Evolutionary conservation across 192 early-diverging fungal species (phyloP), one percentile per base, ranked within the genome.

Genomic region (Dissophora globulifera): DNA sequence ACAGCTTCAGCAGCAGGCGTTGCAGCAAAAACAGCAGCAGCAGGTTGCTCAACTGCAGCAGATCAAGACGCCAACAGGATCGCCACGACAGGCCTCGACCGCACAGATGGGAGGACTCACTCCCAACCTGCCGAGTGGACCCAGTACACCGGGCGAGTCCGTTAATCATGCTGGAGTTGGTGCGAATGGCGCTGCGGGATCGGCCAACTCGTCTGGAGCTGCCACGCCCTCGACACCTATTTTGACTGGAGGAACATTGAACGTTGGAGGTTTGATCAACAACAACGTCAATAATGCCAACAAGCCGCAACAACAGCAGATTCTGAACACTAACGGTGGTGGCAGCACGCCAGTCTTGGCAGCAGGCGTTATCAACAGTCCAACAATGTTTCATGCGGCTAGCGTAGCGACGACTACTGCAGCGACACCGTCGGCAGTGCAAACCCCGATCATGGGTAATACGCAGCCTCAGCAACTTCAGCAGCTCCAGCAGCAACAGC

Each of bases 71-170:
- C 72, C 72, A 1, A 67, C 72, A 8, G 72, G 72, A 55, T 76
- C 72, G 20, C 76, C 76, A 22, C 76, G 76, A 30, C 76, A 79
- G 13, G 67, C 76, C 3, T 55, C 76, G 4, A 58, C 76, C 26
- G 67, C 76, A n/a, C 76, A 70, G 42, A 79, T 71, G 76, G 76
- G 76, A 1, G 67, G 67, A 13, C 26, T 71, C 13, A 69, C 76
- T 17, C 67, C 76, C 1, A 69, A 57, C 1, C 61, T 76, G 17
- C 72, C 72, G 19, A 76, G 72, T 51, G 72, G 72, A 42, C 72
- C 72, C 16, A 76, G 72, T 23, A 76, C 72, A 12, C 72, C 72
- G 23, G 72, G 72, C 2, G 72, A 60, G 40, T 59, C 70, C 5
- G 53, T 65, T 25, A 65, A 59, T 25, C 56, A 64, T 16, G 26